Base-by-base conservation (phyloP, 2,329 filamentous ascomycete genomes). In the Colletotrichum spinosum region DNA sequence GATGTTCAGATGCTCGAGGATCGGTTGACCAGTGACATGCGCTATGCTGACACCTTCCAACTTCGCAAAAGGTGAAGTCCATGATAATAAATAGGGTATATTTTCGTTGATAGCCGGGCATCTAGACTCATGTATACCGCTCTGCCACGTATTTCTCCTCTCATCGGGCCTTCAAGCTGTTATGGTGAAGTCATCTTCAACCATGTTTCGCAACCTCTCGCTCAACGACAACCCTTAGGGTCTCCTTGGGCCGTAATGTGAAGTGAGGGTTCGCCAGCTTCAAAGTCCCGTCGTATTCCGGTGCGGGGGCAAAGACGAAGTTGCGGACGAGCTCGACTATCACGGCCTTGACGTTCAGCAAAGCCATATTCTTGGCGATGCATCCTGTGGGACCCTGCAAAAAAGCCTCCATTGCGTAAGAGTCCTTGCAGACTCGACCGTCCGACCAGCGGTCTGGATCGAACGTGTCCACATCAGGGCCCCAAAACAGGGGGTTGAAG, bases 371-470 rank as follows among this genome's bases (percentile, higher is more conserved):
- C 49, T 62, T 68, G 11, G 59, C 67, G 12, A 69, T 69, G 48
- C 67, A 69, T 17, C 62, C 62, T 4, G 60, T 17, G 3, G 67
- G 62, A 2, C 67, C 67, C 34, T 68, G 66, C 15, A 69, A 44
- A 54, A 77, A 77, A 17, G 72, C 60, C 38, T 67, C 68, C 50
- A 74, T 72, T 6, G 73, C 72, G 48, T 73, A 76, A 12, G 46
- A 60, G 42, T 60, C 59, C 44, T 67, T 70, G 8, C 68, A 57
- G 44, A 71, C 69, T 4, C 65, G 65, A 5, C 71, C 70, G 9
- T 66, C 66, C 5, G 67, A 69, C 75, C 74, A 77, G 39, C 75
- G 72, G n/a, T 70, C 67, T 2, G 74, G 75, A 38, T 72, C 66
- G 53, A 74, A 72, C 8, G 55, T 38, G n/a, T 72, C 69, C 8